These are phyloP conservation scores for Phytopythium delawarense DNA, from an alignment of 352 stramenopile genomes.

Conservation along the genomic window DNA sequence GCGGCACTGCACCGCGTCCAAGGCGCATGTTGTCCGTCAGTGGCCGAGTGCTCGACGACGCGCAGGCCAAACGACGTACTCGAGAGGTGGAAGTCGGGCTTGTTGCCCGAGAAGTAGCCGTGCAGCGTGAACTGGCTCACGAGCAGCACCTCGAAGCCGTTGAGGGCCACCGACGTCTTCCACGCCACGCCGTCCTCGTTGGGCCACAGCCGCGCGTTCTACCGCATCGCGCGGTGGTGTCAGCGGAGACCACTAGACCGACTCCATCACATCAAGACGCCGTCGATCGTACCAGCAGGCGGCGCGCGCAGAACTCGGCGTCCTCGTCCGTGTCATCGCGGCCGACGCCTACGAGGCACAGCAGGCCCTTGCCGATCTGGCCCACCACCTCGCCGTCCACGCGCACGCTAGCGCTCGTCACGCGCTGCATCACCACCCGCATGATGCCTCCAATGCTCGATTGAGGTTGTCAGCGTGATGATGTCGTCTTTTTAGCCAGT, in stretches of 20 bases:
- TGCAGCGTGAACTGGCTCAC: constrained; percentile 88
- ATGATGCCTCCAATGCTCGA: constrained; percentile 33
- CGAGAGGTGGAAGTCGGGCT: constrained; percentile 81
- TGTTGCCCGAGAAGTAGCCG: constrained; percentile 79
- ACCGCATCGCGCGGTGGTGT: background rate
- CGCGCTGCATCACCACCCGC: constrained; percentile 78
- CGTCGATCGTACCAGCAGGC: constrained; percentile 47
- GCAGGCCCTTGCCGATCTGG: constrained; percentile 66
- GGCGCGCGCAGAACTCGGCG: constrained; percentile 76
- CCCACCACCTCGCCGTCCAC: constrained; percentile 75
- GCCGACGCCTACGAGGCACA: constrained; percentile 79
- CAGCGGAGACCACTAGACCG: too few species aligned
- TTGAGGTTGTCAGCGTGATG: too few species aligned
- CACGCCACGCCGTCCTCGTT: constrained; percentile 42
- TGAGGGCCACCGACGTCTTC: constrained; percentile 62
- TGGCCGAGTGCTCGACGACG: background rate
- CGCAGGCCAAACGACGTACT: constrained; percentile 42
- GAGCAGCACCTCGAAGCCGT: constrained; percentile 75
- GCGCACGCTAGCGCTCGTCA: constrained; percentile 72
- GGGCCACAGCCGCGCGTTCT: constrained; percentile 82
- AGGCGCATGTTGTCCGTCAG: background rate
- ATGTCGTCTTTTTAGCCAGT: constrained; percentile 17
- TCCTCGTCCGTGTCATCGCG: constrained; percentile 76
- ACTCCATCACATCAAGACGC: too few species aligned
- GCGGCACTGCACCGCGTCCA: constrained; percentile 39